phyloP scores from a whole-genome alignment of 306 rosid genomes.

The Geum urbanum region DNA sequence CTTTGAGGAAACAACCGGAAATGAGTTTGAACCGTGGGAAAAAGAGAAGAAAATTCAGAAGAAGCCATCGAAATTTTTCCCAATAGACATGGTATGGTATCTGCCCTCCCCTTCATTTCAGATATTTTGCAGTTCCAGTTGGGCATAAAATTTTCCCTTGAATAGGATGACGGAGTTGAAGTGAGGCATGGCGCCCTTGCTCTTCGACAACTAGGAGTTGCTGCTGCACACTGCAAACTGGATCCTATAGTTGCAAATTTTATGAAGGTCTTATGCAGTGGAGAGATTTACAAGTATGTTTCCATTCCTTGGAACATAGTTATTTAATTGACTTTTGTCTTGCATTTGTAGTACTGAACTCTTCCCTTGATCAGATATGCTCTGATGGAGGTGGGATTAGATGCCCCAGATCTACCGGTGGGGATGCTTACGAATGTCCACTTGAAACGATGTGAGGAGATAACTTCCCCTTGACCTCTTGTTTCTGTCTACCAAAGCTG shows the following conservation, averaged over 20 bases:
- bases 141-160: not conserved
- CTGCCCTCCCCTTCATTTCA: not conserved
- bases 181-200: constrained; percentile 77
- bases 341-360: not conserved
- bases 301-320: not conserved
- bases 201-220: constrained; percentile 64
- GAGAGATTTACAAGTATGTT: constrained; percentile 63
- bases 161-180: constrained; percentile 81
- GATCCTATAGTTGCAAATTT: constrained; percentile 69
- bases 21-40: constrained; percentile 81
- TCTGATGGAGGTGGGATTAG: constrained; percentile 83
- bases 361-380: constrained; percentile 49
- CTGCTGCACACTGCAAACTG: constrained; percentile 62
- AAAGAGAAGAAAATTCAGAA: constrained; percentile 71
- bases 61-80: constrained; percentile 64
- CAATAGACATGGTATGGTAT: constrained; percentile 65
- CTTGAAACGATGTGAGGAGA: constrained; percentile 50
- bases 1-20: constrained; percentile 73
- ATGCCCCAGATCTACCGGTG: constrained; percentile 66
- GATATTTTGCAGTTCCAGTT: not conserved
- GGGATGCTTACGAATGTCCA: constrained; percentile 70
- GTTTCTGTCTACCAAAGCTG: not conserved
- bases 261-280: constrained; percentile 77
- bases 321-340: not conserved
- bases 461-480: not conserved